Evolutionary conservation across 108 stramenopile species (phyloP), one percentile per base, ranked within the genome.

Genomic region (Discostella pseudostelligera): DNA sequence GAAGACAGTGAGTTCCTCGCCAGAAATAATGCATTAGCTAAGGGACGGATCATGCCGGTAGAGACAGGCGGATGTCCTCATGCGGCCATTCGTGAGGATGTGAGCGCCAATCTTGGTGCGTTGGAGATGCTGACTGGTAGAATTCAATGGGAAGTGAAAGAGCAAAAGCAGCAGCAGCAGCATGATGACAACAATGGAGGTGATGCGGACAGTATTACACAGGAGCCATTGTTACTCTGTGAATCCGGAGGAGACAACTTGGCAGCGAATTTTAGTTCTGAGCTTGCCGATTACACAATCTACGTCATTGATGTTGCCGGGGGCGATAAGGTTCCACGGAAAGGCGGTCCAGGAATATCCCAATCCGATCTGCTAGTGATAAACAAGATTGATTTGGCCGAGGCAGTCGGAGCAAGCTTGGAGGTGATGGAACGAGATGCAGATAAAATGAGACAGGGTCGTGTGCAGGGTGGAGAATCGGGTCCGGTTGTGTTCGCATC

Each of bases 301-400:
- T 99, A 99, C 65, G 98, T 99, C 19, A 99, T 99, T 78, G 98
- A 99, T 81, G 97, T 97, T 1, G 97, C 98, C 3, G 98, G 98
- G 22, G 98, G 98, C 11, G 97, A 97, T 67, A 99, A 99, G 83
- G 89, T 98, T 39, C 98, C 98, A 21, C 83, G 98, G 54, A 99
- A 99, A 79, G 98, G 98, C 59, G 98, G 98, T 47, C 98, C 98
- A 8, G 97, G 97, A 5, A 95, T 99, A 45, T 97, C 97, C 6
- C 96, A 99, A 83, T 84, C 84, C 8, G 97, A 99, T 67, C 69
- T 99, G 36, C 70, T 99, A 13, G 84, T 99, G 17, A 90, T 99
- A 50, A 99, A 99, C 79, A 99, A 99, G 70, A 97, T 93, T 61
- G 98, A 99, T 73, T 71, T 99, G 20, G 98, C 98, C 0, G 96